Percentiles rank a stretch among this genome's conserved stretches.
These are phyloP conservation scores for Phoenix roebelenii DNA, from an alignment of 176 grass and related monocot species.

Conservation along the genomic window DNA sequence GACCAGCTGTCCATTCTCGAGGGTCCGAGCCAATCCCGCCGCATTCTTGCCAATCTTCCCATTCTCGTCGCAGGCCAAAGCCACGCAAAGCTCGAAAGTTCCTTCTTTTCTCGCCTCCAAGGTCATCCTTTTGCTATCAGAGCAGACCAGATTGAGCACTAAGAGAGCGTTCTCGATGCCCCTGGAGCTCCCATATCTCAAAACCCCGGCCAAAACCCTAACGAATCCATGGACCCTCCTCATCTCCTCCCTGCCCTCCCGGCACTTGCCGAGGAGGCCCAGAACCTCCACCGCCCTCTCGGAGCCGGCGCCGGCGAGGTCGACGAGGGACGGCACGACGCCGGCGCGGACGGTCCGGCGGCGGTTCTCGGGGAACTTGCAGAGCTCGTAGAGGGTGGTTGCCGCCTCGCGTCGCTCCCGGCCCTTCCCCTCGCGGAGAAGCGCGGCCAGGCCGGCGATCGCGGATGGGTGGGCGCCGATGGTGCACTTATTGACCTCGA, in stretches of 20 bases:
- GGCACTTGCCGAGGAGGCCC: constrained; percentile 54
- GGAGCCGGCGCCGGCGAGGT: constrained; percentile 49
- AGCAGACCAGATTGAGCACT: constrained; percentile 64
- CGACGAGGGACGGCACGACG: constrained; percentile 36
- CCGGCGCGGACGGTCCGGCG: constrained; percentile 51
- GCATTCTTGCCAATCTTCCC: constrained; percentile 84
- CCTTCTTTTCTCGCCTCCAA: constrained; percentile 52
- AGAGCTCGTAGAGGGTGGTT: constrained; percentile 84
- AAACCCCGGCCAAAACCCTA: constrained; percentile 28
- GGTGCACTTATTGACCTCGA: constrained; percentile 92
- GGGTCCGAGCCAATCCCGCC: constrained; percentile 43
- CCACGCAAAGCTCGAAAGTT: constrained; percentile 54
- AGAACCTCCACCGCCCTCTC: constrained; percentile 79
- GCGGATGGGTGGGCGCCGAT: constrained; percentile 61
- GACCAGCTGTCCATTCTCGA: constrained; percentile 40
- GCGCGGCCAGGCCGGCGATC: constrained; percentile 39
- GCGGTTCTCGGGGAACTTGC: constrained; percentile 79
- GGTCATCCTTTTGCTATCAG: constrained; percentile 36
- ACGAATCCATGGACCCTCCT: constrained; percentile 33
- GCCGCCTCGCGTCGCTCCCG: constrained; percentile 71
- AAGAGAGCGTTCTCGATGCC: constrained; percentile 68
- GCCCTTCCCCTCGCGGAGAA: constrained; percentile 39
- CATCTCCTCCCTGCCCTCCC: constrained; percentile 73
- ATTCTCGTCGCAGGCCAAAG: constrained; percentile 51
- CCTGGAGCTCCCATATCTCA: constrained; percentile 46